Conservation (phyloP, 345 rosid species). For the Moricandia arvensis region DNA sequence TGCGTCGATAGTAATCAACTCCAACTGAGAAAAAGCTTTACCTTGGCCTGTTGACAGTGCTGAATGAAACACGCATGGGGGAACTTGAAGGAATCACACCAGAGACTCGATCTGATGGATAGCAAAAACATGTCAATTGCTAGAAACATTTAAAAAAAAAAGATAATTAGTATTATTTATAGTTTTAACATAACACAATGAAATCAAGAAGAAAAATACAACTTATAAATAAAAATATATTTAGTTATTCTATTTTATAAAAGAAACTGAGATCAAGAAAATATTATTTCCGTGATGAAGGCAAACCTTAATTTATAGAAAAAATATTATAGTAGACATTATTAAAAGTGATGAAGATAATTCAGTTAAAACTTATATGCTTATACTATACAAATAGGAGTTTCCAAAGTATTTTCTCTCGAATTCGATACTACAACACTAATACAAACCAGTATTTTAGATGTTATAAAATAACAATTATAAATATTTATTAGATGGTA, state of each 20-base stretch:
- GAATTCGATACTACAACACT: background rate
- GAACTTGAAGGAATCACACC: background rate
- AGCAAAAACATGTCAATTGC: background rate
- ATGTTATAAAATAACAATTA: background rate
- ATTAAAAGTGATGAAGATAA: background rate
- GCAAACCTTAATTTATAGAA: background rate
- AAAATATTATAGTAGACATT: background rate
- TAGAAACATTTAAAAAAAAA: background rate
- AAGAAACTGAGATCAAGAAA: background rate
- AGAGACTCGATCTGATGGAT: background rate
- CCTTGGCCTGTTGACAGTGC: background rate
- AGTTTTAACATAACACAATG: background rate
- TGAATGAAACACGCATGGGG: background rate
- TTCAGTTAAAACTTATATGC: background rate
- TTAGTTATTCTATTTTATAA: background rate
- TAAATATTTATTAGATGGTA: background rate
- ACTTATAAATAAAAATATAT: background rate
- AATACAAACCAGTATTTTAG: background rate
- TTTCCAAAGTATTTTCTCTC: background rate
- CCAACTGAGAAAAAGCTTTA: background rate
- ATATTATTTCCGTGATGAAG: background rate
- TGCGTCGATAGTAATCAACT: background rate
- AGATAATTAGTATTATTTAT: background rate
- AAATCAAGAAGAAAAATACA: background rate
- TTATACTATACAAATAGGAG: background rate